These are phyloP conservation scores for Aspergillus hiratsukae DNA, from an alignment of 2,329 filamentous ascomycete genomes.

Conservation along the genomic window DNA sequence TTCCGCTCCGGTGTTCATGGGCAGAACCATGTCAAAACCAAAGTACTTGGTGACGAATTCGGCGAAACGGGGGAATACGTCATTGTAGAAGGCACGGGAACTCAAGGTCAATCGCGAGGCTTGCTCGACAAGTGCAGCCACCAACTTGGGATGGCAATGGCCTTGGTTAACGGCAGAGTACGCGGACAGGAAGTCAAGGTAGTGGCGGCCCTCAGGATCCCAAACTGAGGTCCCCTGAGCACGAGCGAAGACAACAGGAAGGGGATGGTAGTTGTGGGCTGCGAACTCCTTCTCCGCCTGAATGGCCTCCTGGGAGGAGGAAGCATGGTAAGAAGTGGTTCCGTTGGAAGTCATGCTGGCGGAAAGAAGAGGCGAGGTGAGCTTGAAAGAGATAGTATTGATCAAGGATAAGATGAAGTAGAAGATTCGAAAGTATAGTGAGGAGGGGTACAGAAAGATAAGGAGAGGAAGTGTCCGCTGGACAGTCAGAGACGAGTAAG, in stretches of 20 bases:
- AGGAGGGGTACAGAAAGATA: neutral
- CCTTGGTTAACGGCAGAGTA: slow-evolving; percentile 98
- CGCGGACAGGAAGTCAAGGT: slow-evolving; percentile 95
- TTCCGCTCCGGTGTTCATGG: slow-evolving; percentile 97
- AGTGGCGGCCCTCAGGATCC: slow-evolving; percentile 94
- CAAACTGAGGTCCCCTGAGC: slow-evolving; percentile 85
- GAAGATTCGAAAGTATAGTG: neutral
- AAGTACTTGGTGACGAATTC: slow-evolving; percentile 86
- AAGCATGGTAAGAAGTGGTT: slow-evolving; percentile 60
- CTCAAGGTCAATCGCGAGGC: slow-evolving; percentile 85
- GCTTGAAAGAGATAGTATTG: neutral
- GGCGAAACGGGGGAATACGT: slow-evolving; percentile 94
- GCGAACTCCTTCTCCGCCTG: slow-evolving; percentile 75
- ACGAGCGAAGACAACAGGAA: slow-evolving; percentile 86
- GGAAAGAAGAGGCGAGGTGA: slow-evolving; percentile 1
- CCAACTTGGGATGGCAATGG: slow-evolving; percentile 93
- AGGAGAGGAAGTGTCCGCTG: neutral
- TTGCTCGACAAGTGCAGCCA: slow-evolving; percentile 86
- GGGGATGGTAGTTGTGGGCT: slow-evolving; percentile 97
- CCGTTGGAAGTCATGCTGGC: slow-evolving; percentile 33
- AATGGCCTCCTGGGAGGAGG: slow-evolving; percentile 76
- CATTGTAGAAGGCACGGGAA: slow-evolving; percentile 94
- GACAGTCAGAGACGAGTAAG: slow-evolving; percentile 4
- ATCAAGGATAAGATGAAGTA: neutral
- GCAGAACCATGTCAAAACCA: slow-evolving; percentile 95